Evolutionary conservation across 1,284 basidiomycete genomes (phyloP).

Genomic region (Athelia sp.): DNA sequence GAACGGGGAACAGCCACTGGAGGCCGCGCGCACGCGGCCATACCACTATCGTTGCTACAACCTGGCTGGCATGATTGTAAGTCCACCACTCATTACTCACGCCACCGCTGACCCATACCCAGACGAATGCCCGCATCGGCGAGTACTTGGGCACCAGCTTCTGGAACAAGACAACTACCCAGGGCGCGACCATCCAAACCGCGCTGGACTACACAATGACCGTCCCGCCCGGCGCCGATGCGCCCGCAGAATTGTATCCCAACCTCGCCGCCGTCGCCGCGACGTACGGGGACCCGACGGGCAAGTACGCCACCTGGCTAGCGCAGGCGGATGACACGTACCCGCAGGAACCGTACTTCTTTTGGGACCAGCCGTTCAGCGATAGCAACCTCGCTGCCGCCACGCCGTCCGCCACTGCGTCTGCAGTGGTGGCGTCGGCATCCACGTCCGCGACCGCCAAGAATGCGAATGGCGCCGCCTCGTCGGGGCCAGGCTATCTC

Average conservation of each 20-base stretch:
- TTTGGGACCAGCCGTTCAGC: slow-evolving; percentile 40
- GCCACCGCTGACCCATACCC: slow-evolving; percentile 5
- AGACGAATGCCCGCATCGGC: slow-evolving; percentile 54
- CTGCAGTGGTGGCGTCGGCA: no score
- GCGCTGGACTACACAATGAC: slow-evolving; percentile 54
- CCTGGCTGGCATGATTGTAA: slow-evolving; percentile 62
- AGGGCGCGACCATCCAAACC: slow-evolving; percentile 48
- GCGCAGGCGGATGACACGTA: slow-evolving; percentile 32
- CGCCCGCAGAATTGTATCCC: slow-evolving; percentile 39
- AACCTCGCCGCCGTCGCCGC: slow-evolving; percentile 47
- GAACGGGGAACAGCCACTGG: slow-evolving; percentile 48
- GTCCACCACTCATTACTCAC: slow-evolving; percentile 18
- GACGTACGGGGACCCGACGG: slow-evolving; percentile 43
- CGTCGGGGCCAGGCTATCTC: no score
- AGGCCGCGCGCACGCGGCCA: slow-evolving; percentile 54
- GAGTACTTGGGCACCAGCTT: slow-evolving; percentile 34
- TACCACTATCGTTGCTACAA: slow-evolving; percentile 67
- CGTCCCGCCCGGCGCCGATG: slow-evolving; percentile 24
- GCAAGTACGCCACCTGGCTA: slow-evolving; percentile 44
- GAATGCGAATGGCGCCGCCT: not conserved
- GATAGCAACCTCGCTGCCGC: not conserved
- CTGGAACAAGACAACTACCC: slow-evolving; percentile 43
- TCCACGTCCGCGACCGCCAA: not conserved
- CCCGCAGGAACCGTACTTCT: slow-evolving; percentile 39
- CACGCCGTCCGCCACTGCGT: not conserved